A percentile compares a stretch with the other conserved stretches of the same genome.
Conservation (phyloP, 2,329 filamentous ascomycete genomes). For the Ascochyta koolunga region DNA sequence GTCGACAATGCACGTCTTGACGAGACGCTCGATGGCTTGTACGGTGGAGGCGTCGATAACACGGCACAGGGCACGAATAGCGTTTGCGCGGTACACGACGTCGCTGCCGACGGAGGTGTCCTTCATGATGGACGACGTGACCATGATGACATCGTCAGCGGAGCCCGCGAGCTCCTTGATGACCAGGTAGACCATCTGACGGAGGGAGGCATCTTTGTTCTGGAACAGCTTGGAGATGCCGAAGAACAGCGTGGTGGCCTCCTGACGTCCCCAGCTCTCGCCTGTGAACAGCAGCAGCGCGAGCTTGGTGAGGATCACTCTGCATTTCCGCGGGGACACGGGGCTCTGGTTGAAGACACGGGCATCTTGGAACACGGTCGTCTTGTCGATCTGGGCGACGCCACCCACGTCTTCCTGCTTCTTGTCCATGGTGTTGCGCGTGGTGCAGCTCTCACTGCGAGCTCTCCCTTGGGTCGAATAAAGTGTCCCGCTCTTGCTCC, state of each 20-base stretch:
- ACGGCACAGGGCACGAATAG: conserved; percentile 91
- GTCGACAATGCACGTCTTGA: conserved; percentile 99
- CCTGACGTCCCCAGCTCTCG: conserved; percentile 94
- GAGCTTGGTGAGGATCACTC: conserved; percentile 91
- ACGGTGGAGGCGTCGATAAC: conserved; percentile 96
- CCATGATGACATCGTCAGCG: conserved; percentile 99
- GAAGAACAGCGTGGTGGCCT: conserved; percentile 98
- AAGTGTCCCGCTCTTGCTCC: conserved; percentile 39
- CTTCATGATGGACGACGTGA: conserved; percentile 99
- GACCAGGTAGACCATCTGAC: conserved; percentile 98
- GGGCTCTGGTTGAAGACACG: conserved; percentile 97
- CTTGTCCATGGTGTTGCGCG: conserved; percentile 65
- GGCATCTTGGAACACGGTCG: conserved; percentile 98
- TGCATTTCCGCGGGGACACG: conserved; percentile 95
- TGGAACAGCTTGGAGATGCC: conserved; percentile 98
- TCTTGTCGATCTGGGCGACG: conserved; percentile 96
- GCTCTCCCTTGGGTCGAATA: conserved; percentile 28
- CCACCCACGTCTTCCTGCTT: conserved; percentile 98
- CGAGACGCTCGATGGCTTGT: conserved; percentile 95
- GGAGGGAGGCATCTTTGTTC: conserved; percentile 97
- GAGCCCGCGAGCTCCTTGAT: conserved; percentile 97
- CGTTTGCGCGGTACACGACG: conserved; percentile 82
- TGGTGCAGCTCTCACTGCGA: conserved; percentile 30
- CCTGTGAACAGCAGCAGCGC: conserved; percentile 94
- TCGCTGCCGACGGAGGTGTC: conserved; percentile 96